phyloP scores from a whole-genome alignment of 2,329 filamentous ascomycete genomes.

The Aspergillus felis region DNA sequence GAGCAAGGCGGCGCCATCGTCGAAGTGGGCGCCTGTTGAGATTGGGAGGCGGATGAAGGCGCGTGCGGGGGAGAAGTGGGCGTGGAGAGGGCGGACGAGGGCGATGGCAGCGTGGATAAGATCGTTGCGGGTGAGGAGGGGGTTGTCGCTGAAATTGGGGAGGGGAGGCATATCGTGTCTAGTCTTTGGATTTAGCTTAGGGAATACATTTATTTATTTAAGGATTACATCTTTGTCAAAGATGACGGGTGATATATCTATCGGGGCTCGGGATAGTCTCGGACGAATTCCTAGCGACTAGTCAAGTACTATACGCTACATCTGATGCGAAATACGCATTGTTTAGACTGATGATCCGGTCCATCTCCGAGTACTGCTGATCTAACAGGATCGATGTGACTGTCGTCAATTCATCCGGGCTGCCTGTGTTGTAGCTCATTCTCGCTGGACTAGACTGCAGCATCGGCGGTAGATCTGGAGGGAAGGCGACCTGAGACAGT shows the following conservation, averaged over 20 bases:
- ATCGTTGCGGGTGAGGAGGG: conserved; percentile 11
- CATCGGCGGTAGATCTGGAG: background rate
- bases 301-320: background rate
- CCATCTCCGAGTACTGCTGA: conserved; percentile 24
- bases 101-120: conserved; percentile 10
- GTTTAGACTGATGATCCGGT: conserved; percentile 23
- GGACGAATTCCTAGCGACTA: background rate
- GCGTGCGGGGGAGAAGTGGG: conserved; percentile 11
- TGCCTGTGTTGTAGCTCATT: background rate
- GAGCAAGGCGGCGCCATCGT: conserved; percentile 22
- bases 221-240: too few species aligned
- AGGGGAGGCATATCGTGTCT: conserved; percentile 11
- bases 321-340: background rate
- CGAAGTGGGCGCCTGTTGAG: conserved; percentile 18
- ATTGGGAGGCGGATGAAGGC: conserved; percentile 14
- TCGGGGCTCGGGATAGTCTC: background rate
- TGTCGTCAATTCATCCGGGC: conserved; percentile 17
- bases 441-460: background rate
- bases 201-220: too few species aligned
- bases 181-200: too few species aligned
- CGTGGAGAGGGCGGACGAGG: conserved; percentile 12
- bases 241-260: background rate
- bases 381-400: conserved; percentile 21
- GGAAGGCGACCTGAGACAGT: background rate
- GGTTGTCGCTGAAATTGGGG: conserved; percentile 15